phyloP scores from a whole-genome alignment of 768 basidiomycete genomes.

The Pleurotus tuoliensis region DNA sequence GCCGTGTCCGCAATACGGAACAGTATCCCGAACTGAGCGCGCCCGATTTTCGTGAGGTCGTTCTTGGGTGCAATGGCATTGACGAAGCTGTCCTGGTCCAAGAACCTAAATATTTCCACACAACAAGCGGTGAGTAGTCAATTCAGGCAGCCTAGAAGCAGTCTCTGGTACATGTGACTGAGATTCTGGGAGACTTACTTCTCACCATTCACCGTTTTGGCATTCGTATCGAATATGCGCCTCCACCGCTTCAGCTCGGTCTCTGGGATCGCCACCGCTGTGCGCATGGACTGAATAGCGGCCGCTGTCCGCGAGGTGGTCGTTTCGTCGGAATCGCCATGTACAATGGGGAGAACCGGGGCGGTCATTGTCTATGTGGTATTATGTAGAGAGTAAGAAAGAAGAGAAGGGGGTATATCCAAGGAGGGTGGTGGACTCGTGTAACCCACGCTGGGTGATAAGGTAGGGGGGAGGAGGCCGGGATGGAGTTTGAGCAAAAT shows the following conservation, averaged over 20 bases:
- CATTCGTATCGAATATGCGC: constrained; percentile 81
- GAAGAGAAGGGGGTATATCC: constrained; percentile 20
- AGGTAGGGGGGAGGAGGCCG: constrained; percentile 1
- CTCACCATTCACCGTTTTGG: constrained; percentile 72
- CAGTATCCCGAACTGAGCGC: constrained; percentile 84
- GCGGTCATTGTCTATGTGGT: constrained; percentile 27
- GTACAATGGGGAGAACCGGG: constrained; percentile 44
- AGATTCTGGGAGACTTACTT: constrained; percentile 56
- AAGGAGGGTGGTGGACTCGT: constrained; percentile 10
- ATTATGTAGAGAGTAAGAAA: constrained; percentile 25
- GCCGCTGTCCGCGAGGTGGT: constrained; percentile 44
- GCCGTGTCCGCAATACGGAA: constrained; percentile 85
- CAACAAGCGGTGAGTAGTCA: constrained; percentile 5
- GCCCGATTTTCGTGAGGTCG: constrained; percentile 82
- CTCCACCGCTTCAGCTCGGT: constrained; percentile 86
- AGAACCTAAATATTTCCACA: constrained; percentile 49
- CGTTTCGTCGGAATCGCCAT: constrained; percentile 47
- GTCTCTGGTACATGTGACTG: constrained; percentile 15
- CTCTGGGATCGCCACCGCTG: constrained; percentile 69
- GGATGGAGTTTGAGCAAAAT: constrained; percentile 8
- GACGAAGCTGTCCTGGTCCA: constrained; percentile 87
- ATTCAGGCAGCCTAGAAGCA: background rate
- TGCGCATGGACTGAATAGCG: constrained; percentile 63
- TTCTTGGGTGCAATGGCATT: constrained; percentile 89
- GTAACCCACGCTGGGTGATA: constrained; percentile 9